These are phyloP conservation scores for Aspergillus nomiae DNA, from an alignment of 2,329 filamentous ascomycete genomes.

Conservation along the genomic window DNA sequence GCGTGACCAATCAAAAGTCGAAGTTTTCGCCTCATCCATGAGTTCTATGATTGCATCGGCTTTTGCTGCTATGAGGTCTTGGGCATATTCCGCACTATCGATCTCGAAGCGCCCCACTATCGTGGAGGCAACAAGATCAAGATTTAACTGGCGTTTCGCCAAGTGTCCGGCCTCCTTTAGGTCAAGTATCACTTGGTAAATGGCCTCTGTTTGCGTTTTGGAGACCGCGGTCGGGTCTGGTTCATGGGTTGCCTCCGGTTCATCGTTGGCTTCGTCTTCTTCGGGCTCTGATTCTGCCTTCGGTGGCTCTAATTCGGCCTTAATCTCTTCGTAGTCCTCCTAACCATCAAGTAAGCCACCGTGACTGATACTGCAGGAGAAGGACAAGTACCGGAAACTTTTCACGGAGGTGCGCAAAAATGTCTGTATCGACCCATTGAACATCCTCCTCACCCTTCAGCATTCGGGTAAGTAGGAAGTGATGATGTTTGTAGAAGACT, in stretches of 20 bases:
- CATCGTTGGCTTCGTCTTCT: constrained; percentile 20
- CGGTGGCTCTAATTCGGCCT: constrained; percentile 28
- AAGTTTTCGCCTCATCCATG: constrained; percentile 40
- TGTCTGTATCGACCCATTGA: constrained; percentile 46
- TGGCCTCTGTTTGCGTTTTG: constrained; percentile 38
- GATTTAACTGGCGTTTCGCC: constrained; percentile 43
- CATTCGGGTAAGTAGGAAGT: constrained; percentile 52
- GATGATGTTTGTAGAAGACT: constrained; percentile 47
- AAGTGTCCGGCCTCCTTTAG: constrained; percentile 43
- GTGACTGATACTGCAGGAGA: not conserved
- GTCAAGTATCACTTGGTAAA: constrained; percentile 41
- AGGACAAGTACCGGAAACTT: constrained; percentile 41
- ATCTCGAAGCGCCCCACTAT: constrained; percentile 39
- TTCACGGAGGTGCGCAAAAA: constrained; percentile 47
- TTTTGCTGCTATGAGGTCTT: constrained; percentile 37
- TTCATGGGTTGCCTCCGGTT: constrained; percentile 22
- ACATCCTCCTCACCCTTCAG: constrained; percentile 47
- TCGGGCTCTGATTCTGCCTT: constrained; percentile 19
- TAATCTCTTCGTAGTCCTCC: constrained; percentile 37
- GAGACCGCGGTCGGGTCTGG: constrained; percentile 29
- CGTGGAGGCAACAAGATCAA: constrained; percentile 35
- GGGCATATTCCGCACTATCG: constrained; percentile 37
- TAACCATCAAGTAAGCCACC: constrained; percentile 16
- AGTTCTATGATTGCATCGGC: constrained; percentile 35
- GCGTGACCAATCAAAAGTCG: constrained; percentile 42